These are phyloP conservation scores for Phytophthora litchii DNA, from an alignment of 352 stramenopile species.

Conservation along the genomic window DNA sequence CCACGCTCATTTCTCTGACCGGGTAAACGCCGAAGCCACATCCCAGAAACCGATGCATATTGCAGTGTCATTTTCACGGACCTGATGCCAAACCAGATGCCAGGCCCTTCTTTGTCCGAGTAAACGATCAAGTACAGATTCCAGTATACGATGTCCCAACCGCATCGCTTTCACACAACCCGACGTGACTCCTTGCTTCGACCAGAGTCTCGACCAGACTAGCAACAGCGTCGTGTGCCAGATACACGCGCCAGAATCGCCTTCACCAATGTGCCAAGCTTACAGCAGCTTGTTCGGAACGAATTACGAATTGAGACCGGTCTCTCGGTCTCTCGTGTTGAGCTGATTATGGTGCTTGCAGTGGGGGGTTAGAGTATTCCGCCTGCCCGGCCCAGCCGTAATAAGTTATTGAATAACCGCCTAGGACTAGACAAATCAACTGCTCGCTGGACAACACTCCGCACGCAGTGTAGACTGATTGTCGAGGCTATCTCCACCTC, in stretches of 20 bases:
- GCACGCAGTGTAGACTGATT: slow-evolving; percentile 4
- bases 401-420: too few species aligned
- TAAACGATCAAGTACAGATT: slow-evolving; percentile 20
- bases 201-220: background rate
- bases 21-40: slow-evolving; percentile 14
- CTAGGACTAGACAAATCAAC: slow-evolving; percentile 9
- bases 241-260: slow-evolving; percentile 18
- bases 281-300: slow-evolving; percentile 4
- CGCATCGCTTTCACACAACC: background rate
- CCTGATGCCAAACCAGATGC: slow-evolving; percentile 10
- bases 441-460: background rate
- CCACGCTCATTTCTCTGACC: background rate
- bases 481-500: background rate
- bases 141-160: background rate
- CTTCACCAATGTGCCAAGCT: slow-evolving; percentile 19
- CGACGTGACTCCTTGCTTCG: background rate
- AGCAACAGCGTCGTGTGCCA: slow-evolving; percentile 9
- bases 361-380: slow-evolving; percentile 22
- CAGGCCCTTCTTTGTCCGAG: background rate
- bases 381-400: slow-evolving; percentile 2
- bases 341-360: slow-evolving; percentile 16
- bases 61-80: slow-evolving; percentile 5
- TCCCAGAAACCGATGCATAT: slow-evolving; percentile 10
- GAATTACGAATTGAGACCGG: background rate
- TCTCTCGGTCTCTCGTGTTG: background rate